These are phyloP conservation scores for Cystofilobasidium ferigula DNA, from an alignment of 768 basidiomycete species.

Conservation along the genomic window DNA sequence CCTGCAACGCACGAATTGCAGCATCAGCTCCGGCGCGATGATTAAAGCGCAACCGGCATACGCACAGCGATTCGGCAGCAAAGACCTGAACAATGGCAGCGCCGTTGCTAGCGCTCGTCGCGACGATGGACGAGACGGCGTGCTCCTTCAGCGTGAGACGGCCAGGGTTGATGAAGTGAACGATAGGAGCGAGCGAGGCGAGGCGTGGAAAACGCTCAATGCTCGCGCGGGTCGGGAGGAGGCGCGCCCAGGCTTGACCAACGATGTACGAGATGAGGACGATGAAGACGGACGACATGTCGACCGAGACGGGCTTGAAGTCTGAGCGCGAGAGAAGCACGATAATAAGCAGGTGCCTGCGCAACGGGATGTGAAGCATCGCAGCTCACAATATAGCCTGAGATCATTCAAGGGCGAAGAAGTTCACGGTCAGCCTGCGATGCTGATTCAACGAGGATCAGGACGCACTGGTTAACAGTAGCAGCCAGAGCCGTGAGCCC, in stretches of 20 bases:
- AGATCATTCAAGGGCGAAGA: no score
- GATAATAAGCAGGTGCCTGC: no score
- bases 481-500: slow-evolving; percentile 51
- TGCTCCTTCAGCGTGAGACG: slow-evolving; percentile 56
- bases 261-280: slow-evolving; percentile 48
- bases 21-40: slow-evolving; percentile 38
- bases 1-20: no score
- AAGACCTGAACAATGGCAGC: slow-evolving; percentile 52
- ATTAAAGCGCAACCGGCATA: slow-evolving; percentile 10
- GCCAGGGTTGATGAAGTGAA: slow-evolving; percentile 50
- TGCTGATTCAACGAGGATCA: no score
- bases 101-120: slow-evolving; percentile 49
- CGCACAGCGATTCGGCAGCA: slow-evolving; percentile 48
- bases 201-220: slow-evolving; percentile 36
- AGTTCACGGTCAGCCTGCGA: no score
- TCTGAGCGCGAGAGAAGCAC: slow-evolving; percentile 46
- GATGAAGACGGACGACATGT: slow-evolving; percentile 51
- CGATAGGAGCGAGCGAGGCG: slow-evolving; percentile 39
- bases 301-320: slow-evolving; percentile 50
- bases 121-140: slow-evolving; percentile 49
- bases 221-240: slow-evolving; percentile 40
- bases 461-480: slow-evolving; percentile 50
- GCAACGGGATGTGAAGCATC: no score
- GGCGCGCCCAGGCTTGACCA: slow-evolving; percentile 46
- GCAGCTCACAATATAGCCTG: no score